Percentiles rank a stretch among this genome's conserved stretches.
phyloP scores from a whole-genome alignment of 1,284 basidiomycete species.

The Paramarasmius palmivorus region DNA sequence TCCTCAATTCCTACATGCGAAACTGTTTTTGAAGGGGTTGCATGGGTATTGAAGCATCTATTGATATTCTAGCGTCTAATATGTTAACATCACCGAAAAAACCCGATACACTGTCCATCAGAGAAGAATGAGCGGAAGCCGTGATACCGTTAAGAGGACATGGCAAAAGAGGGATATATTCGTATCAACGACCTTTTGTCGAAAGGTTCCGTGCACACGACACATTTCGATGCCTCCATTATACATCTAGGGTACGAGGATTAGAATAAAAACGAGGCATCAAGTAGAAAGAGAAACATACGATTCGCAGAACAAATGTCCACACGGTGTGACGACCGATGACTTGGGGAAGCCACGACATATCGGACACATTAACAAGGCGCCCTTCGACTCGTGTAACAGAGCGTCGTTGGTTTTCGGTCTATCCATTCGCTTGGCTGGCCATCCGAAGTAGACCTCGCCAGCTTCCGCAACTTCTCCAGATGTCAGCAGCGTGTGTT shows the following conservation, averaged over 20 bases:
- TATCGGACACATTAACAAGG: constrained; percentile 17
- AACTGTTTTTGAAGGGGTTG: too few relatives aligned
- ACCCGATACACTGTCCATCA: too few relatives aligned
- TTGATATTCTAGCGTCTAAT: background rate
- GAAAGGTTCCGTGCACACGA: constrained; percentile 17
- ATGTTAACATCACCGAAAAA: background rate
- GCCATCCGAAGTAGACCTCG: constrained; percentile 43
- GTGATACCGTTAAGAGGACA: background rate
- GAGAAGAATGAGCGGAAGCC: background rate
- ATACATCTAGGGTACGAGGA: constrained; percentile 14
- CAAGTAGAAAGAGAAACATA: constrained; percentile 13
- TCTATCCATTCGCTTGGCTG: constrained; percentile 26
- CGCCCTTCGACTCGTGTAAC: background rate
- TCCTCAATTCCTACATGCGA: too few relatives aligned
- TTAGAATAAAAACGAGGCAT: background rate
- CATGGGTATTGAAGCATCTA: too few relatives aligned
- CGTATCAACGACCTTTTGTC: constrained; percentile 14
- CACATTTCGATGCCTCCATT: constrained; percentile 16
- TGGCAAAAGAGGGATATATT: constrained; percentile 20
- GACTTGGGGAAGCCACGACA: constrained; percentile 20
- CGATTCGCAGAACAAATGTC: constrained; percentile 32
- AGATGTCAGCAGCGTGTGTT: constrained; percentile 47
- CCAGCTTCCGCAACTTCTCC: constrained; percentile 46
- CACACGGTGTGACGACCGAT: constrained; percentile 21
- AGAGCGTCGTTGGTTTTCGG: background rate